A percentile compares a stretch with the other conserved stretches of the same genome.
phyloP scores from a whole-genome alignment of 2,329 filamentous ascomycete genomes.

The Ophiostoma quercus region DNA sequence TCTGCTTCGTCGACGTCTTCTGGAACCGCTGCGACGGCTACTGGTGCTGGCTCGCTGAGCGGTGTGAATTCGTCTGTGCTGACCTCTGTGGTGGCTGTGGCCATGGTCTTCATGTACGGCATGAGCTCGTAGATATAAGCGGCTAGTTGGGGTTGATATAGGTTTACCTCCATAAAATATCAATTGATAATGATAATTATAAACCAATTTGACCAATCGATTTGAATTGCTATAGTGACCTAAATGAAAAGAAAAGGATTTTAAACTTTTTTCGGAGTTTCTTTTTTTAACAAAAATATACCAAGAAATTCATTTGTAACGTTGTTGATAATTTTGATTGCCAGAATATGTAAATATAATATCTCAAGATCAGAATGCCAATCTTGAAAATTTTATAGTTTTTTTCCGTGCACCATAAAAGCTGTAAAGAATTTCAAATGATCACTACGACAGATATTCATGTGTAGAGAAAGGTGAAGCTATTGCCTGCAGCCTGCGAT shows the following conservation, averaged over 20 bases:
- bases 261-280: too few species aligned
- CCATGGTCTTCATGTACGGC: slow-evolving; percentile 37
- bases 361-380: neutral
- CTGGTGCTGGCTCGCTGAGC: slow-evolving; percentile 24
- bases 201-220: too few species aligned
- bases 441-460: neutral
- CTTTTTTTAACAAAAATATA: too few species aligned
- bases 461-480: neutral
- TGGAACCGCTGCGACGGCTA: neutral
- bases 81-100: slow-evolving; percentile 37
- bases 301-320: too few species aligned
- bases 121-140: slow-evolving; percentile 34
- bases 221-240: too few species aligned
- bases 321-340: too few species aligned
- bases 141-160: neutral
- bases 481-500: neutral
- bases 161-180: neutral
- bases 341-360: neutral
- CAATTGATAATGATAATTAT: neutral
- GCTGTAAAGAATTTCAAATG: neutral
- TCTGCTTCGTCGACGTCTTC: neutral
- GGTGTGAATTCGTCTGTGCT: slow-evolving; percentile 32
- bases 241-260: too few species aligned
- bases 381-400: neutral
- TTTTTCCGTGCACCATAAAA: accelerated